phyloP scores from a whole-genome alignment of 768 basidiomycete species.

The Termitomyces titanicus region DNA sequence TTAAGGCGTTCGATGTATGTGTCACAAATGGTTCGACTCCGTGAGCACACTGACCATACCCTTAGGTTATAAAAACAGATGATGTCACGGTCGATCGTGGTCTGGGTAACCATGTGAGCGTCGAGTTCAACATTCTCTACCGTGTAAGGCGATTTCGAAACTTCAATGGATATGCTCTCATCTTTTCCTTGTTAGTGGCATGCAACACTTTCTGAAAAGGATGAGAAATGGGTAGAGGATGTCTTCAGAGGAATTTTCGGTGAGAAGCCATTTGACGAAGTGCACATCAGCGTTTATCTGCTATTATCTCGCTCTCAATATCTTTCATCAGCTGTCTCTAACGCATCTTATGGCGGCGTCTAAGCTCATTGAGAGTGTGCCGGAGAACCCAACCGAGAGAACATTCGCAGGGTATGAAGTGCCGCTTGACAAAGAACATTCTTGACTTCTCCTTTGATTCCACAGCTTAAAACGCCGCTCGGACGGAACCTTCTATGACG shows the following conservation, averaged over 20 bases:
- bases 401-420: constrained; percentile 42
- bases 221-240: constrained; percentile 49
- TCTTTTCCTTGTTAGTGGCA: constrained; percentile 49
- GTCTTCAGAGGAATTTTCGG: constrained; percentile 38
- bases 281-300: constrained; percentile 6
- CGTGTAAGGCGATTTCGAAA: constrained; percentile 22
- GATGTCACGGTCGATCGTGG: constrained; percentile 41
- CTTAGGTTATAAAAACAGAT: constrained; percentile 32
- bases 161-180: not conserved
- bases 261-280: constrained; percentile 33
- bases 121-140: constrained; percentile 63
- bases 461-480: constrained; percentile 38
- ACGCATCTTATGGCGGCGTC: constrained; percentile 21
- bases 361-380: constrained; percentile 14
- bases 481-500: constrained; percentile 50
- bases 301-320: not conserved
- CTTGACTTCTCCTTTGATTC: not conserved
- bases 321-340: constrained; percentile 18
- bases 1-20: constrained; percentile 35
- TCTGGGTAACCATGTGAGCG: constrained; percentile 60
- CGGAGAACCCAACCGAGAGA: constrained; percentile 30
- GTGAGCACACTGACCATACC: not conserved
- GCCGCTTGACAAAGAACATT: not conserved
- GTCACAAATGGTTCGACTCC: not conserved
- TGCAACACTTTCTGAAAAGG: constrained; percentile 42